A percentile compares a stretch with the other conserved stretches of the same genome.
These are phyloP conservation scores for Candida vaughaniae DNA, from an alignment of 805 yeast genomes.

Conservation along the genomic window DNA sequence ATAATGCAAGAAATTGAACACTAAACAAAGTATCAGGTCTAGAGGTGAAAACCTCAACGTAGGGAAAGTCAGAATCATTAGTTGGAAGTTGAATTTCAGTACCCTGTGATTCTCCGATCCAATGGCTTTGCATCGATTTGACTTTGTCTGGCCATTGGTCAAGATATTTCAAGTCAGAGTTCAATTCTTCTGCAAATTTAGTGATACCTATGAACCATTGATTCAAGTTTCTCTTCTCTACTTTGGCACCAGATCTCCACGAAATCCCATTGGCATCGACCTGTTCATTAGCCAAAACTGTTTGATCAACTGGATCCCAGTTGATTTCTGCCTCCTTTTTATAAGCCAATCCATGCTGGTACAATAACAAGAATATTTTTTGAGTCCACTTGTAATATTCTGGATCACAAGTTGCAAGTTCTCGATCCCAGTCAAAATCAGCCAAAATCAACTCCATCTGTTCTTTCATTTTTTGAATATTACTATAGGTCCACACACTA, in stretches of 20 bases:
- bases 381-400: slow-evolving; percentile 94
- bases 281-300: slow-evolving; percentile 94
- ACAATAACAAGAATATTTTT: slow-evolving; percentile 70
- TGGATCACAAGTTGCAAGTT: slow-evolving; percentile 80
- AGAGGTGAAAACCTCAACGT: slow-evolving; percentile 70
- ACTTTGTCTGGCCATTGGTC: slow-evolving; percentile 87
- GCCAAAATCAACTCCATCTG: slow-evolving; percentile 80
- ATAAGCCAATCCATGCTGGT: slow-evolving; percentile 79
- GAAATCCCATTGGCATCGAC: slow-evolving; percentile 88
- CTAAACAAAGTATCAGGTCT: slow-evolving; percentile 85
- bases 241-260: slow-evolving; percentile 96
- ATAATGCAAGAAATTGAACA: slow-evolving; percentile 79
- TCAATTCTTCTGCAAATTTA: slow-evolving; percentile 66
- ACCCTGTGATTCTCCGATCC: slow-evolving; percentile 92
- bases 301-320: slow-evolving; percentile 96
- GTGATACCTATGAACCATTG: slow-evolving; percentile 97
- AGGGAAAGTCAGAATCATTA: slow-evolving; percentile 14
- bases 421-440: slow-evolving; percentile 92
- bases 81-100: slow-evolving; percentile 60
- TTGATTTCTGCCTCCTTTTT: slow-evolving; percentile 85
- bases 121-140: slow-evolving; percentile 83
- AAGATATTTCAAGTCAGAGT: slow-evolving; percentile 60
- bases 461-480: slow-evolving; percentile 80
- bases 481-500: slow-evolving; percentile 74
- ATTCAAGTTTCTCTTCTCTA: slow-evolving; percentile 73